Conservation (phyloP, 2,329 filamentous ascomycete species). For the Fusarium sp. region DNA sequence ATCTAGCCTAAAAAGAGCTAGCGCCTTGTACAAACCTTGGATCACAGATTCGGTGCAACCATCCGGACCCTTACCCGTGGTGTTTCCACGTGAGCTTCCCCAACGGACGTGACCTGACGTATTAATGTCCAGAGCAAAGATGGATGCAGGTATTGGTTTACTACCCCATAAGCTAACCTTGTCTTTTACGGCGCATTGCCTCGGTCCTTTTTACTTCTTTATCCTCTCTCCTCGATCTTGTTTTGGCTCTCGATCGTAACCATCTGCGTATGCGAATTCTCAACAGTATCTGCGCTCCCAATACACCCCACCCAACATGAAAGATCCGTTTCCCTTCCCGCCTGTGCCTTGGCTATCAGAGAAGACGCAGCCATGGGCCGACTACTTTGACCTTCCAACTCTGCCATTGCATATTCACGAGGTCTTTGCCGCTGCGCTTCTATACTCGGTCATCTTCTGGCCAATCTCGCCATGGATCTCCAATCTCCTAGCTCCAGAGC, state of each 20-base stretch:
- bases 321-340: constrained; percentile 74
- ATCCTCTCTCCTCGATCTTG: neutral
- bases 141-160: neutral
- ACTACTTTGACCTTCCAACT: constrained; percentile 68
- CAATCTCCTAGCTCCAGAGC: constrained; percentile 65
- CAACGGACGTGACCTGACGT: constrained; percentile 34
- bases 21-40: constrained; percentile 2
- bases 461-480: constrained; percentile 75
- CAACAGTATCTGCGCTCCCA: neutral
- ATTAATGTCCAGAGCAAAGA: too few species aligned
- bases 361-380: constrained; percentile 70
- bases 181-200: constrained; percentile 13
- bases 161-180: neutral
- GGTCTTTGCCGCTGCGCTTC: constrained; percentile 68
- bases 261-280: neutral
- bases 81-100: constrained; percentile 39
- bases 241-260: neutral
- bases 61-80: constrained; percentile 33
- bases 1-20: neutral
- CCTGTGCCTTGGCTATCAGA: constrained; percentile 65
- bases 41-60: constrained; percentile 14
- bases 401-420: constrained; percentile 83
- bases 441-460: constrained; percentile 75
- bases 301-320: constrained; percentile 60
- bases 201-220: constrained; percentile 6